Base-by-base conservation (phyloP, 495 filamentous ascomycete species). In the Glonium stellatum region DNA sequence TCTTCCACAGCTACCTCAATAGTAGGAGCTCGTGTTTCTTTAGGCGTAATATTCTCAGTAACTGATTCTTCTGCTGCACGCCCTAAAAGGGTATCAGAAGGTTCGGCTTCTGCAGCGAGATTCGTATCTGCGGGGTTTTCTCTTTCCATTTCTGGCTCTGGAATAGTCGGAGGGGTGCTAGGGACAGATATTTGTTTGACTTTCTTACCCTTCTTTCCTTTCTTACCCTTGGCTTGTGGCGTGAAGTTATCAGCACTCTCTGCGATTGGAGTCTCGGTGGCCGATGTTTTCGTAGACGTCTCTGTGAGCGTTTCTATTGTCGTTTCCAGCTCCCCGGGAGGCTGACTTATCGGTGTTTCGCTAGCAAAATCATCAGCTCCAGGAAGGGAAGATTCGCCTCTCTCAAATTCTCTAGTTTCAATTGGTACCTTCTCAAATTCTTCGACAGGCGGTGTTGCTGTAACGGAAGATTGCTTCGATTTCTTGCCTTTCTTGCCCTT, bases 401-500 rank as follows among this genome's bases (percentile, higher is more conserved):
- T 13, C 12, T 44, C 50, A 11, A 37, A 55, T 4, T 34, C 15
- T 27, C 44, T 22, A 54, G 37, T 27, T 36, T 57, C 57, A 23
- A 47, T 34, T 19, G 52, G 36, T 18, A 36, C 53, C 37, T 21
- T 22, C 21, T 19, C 55, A 34, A 39, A 39, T 19, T 58, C 55
- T 47, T 58, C 55, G 5, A 18, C 12, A 39, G 31, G 37, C 19
- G 55, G 36, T 9, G 36, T 46, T 4, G 44, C 13, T 1, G 42
- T 10, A 0, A 25, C 44, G 22, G 65, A 61, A 39, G 27, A n/a
- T 41, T 53, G 34, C 46, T 63, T 62, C 23, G 10, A 21, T 39
- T 67, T 67, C 58, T 67, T 67, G 49, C 59, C 64, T 50, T 68
- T 64, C 52, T 65, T 68, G 25, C 37, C 36, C 56, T 65, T 68